A percentile compares a stretch with the other conserved stretches of the same genome.
phyloP scores from a whole-genome alignment of 805 yeast species.

The Suhomyces faveliae region DNA sequence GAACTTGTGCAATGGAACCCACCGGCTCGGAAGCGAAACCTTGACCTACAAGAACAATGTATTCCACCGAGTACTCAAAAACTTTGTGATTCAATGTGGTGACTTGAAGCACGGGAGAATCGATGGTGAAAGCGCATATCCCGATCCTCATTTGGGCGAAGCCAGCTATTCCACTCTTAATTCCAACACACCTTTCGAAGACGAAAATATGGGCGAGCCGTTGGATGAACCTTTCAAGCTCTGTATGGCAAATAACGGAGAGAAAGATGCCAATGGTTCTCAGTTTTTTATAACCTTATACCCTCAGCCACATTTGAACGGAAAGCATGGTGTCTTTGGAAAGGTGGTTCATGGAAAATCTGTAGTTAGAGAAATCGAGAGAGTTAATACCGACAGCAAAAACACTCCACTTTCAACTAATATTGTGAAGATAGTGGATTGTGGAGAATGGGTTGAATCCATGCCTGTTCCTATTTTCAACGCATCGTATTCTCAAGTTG shows the following conservation, averaged over 20 bases:
- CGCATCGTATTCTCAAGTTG: slow-evolving; percentile 59
- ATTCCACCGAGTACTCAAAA: slow-evolving; percentile 65
- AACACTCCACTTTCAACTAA: slow-evolving; percentile 41
- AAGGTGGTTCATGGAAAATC: slow-evolving; percentile 65
- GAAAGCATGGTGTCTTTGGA: slow-evolving; percentile 79
- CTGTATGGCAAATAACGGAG: slow-evolving; percentile 65
- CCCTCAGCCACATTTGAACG: slow-evolving; percentile 70
- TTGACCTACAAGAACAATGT: slow-evolving; percentile 42
- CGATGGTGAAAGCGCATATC: slow-evolving; percentile 16
- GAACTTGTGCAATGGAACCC: slow-evolving; percentile 39
- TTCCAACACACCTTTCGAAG: slow-evolving; percentile 40
- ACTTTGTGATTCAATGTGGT: slow-evolving; percentile 72
- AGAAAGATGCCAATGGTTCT: slow-evolving; percentile 49
- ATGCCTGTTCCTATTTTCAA: slow-evolving; percentile 58
- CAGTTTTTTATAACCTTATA: slow-evolving; percentile 73
- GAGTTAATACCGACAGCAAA: slow-evolving; percentile 39
- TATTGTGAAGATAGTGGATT: slow-evolving; percentile 48
- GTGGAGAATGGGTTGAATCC: slow-evolving; percentile 61
- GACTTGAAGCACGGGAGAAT: slow-evolving; percentile 45
- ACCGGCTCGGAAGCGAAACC: not conserved
- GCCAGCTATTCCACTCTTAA: slow-evolving; percentile 31
- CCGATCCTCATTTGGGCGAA: slow-evolving; percentile 28
- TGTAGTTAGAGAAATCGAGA: slow-evolving; percentile 65
- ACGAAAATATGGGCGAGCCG: slow-evolving; percentile 52
- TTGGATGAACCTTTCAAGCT: slow-evolving; percentile 49